Percentiles rank a stretch among this genome's conserved stretches.
Evolutionary conservation across 108 stramenopile species (phyloP).

Genomic region (Craspedostauros australis): DNA sequence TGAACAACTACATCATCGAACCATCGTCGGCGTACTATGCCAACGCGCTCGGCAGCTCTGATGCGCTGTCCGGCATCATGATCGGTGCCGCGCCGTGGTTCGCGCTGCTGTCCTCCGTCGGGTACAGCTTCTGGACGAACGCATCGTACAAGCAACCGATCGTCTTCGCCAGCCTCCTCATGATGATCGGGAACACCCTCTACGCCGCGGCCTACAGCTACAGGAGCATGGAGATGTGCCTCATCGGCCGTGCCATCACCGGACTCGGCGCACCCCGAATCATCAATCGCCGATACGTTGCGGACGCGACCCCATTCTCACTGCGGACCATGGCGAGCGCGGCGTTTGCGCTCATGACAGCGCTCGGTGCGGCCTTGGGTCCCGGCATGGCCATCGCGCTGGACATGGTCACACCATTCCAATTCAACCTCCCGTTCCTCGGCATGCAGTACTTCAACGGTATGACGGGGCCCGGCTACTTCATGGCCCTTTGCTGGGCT

Average conservation of each 20-base stretch:
- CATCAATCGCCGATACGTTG: slow-evolving; percentile 72
- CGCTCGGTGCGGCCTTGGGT: slow-evolving; percentile 63
- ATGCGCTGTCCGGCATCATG: slow-evolving; percentile 72
- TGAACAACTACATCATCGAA: slow-evolving; percentile 82
- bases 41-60: slow-evolving; percentile 57
- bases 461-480: slow-evolving; percentile 61
- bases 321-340: slow-evolving; percentile 59
- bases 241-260: slow-evolving; percentile 64
- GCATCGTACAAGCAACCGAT: slow-evolving; percentile 62
- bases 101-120: slow-evolving; percentile 51
- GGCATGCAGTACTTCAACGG: slow-evolving; percentile 49
- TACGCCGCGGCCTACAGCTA: slow-evolving; percentile 65
- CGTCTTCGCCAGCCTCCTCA: slow-evolving; percentile 52
- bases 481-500: slow-evolving; percentile 51
- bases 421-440: slow-evolving; percentile 43
- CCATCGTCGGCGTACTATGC: slow-evolving; percentile 75
- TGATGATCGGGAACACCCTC: slow-evolving; percentile 64
- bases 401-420: slow-evolving; percentile 39
- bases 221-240: slow-evolving; percentile 49
- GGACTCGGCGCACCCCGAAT: slow-evolving; percentile 78
- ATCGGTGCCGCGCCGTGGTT: slow-evolving; percentile 75
- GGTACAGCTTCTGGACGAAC: slow-evolving; percentile 76
- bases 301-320: slow-evolving; percentile 60
- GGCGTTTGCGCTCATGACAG: slow-evolving; percentile 63
- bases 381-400: slow-evolving; percentile 67